Percentiles rank a stretch among this genome's conserved stretches.
phyloP scores from a whole-genome alignment of 2,329 filamentous ascomycete species.

The Trichoderma sp. region DNA sequence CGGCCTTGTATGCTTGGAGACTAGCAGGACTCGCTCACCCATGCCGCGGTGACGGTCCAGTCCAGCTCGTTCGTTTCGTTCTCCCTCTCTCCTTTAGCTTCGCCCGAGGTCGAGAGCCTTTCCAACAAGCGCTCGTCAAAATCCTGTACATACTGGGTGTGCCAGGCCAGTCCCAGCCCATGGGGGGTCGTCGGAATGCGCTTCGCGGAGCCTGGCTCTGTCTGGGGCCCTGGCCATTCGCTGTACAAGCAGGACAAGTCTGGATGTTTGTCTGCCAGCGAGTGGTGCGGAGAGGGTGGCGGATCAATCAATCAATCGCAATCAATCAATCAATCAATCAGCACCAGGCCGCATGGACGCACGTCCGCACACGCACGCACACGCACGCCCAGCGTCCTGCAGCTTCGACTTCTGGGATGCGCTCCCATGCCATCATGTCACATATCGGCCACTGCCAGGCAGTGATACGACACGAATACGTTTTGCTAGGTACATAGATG shows the following conservation, averaged over 20 bases:
- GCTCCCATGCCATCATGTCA: slow-evolving; percentile 19
- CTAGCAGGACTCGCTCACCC: background rate
- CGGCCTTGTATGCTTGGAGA: slow-evolving; percentile 7
- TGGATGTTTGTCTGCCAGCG: slow-evolving; percentile 19
- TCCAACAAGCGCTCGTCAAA: background rate
- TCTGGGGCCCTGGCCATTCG: slow-evolving; percentile 9
- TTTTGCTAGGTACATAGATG: background rate
- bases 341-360: slow-evolving; percentile 17
- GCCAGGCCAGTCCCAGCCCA: background rate
- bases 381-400: slow-evolving; percentile 16
- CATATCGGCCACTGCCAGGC: background rate
- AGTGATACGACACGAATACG: background rate
- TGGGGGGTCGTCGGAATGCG: slow-evolving; percentile 18
- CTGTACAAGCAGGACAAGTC: background rate
- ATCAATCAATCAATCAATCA: background rate
- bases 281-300: slow-evolving; percentile 21
- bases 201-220: slow-evolving; percentile 12
- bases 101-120: background rate
- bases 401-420: slow-evolving; percentile 9
- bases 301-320: slow-evolving; percentile 17
- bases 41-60: background rate
- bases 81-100: background rate
- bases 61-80: background rate
- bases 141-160: background rate
- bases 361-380: slow-evolving; percentile 1